Percentiles rank a stretch among this genome's conserved stretches.
These are phyloP conservation scores for Decorospora gaudefroyi DNA, from an alignment of 2,329 filamentous ascomycete species.

Conservation along the genomic window DNA sequence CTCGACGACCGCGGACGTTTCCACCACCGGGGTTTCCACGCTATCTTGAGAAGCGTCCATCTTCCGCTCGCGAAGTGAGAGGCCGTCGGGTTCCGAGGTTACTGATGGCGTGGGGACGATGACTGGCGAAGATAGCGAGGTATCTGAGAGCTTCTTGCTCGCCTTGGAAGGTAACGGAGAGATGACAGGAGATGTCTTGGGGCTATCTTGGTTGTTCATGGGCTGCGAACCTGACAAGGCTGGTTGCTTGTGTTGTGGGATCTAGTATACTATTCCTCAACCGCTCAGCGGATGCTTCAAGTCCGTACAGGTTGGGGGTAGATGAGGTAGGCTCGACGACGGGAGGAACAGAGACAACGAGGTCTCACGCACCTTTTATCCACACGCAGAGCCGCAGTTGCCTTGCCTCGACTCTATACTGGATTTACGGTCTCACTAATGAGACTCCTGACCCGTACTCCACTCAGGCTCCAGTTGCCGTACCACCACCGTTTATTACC, in stretches of 20 bases:
- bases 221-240: background rate
- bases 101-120: constrained; percentile 33
- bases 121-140: constrained; percentile 30
- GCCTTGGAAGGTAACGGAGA: constrained; percentile 11
- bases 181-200: constrained; percentile 12
- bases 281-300: too few species aligned
- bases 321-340: background rate
- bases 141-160: constrained; percentile 26
- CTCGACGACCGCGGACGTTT: background rate
- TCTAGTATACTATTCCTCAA: background rate
- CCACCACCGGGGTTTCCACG: constrained; percentile 10
- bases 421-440: background rate
- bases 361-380: constrained; percentile 19
- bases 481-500: constrained; percentile 9
- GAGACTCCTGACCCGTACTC: constrained; percentile 1
- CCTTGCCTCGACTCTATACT: background rate
- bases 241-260: background rate
- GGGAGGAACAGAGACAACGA: constrained; percentile 3
- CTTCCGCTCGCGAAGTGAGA: constrained; percentile 17
- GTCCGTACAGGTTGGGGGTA: too few species aligned
- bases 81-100: constrained; percentile 25
- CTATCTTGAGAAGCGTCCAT: constrained; percentile 25
- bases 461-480: constrained; percentile 10
- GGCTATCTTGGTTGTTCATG: constrained; percentile 30
- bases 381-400: constrained; percentile 13